These are phyloP conservation scores for Syncephalastrum monosporum DNA, from an alignment of 371 early-diverging fungal genomes.

Conservation along the genomic window DNA sequence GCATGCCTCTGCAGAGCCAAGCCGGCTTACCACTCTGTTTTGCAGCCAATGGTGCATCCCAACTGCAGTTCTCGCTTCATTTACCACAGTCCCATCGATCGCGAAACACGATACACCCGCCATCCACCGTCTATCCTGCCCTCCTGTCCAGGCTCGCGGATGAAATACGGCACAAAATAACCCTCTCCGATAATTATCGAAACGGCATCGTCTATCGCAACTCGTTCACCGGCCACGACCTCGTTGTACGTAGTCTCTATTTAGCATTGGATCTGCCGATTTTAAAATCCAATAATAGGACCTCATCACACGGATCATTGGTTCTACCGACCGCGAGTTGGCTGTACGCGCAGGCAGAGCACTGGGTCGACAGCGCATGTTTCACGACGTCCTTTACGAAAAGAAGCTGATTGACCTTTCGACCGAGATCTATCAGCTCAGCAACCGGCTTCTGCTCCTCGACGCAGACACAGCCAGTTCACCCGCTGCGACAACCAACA, in stretches of 20 bases:
- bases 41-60: too few species aligned
- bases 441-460: constrained; percentile 26
- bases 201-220: constrained; percentile 79
- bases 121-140: constrained; percentile 53
- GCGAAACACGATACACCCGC: neutral
- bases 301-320: constrained; percentile 60
- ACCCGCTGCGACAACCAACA: constrained; percentile 1
- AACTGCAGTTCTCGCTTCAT: neutral
- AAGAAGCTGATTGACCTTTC: constrained; percentile 68
- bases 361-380: constrained; percentile 73
- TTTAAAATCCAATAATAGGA: constrained; percentile 26
- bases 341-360: constrained; percentile 76
- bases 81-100: neutral
- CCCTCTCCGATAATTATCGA: constrained; percentile 56
- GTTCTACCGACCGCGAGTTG: constrained; percentile 72
- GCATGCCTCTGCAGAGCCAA: neutral
- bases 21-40: too few species aligned
- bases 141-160: constrained; percentile 76
- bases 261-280: too few species aligned
- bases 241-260: constrained; percentile 46
- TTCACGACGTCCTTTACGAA: constrained; percentile 81
- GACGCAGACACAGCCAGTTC: constrained; percentile 9
- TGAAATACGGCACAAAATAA: constrained; percentile 58
- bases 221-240: constrained; percentile 79
- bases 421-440: constrained; percentile 73